Evolutionary conservation across 345 rosid genomes (phyloP), one percentile per base, ranked within the genome.

Genomic region (Triadica sebifera): DNA sequence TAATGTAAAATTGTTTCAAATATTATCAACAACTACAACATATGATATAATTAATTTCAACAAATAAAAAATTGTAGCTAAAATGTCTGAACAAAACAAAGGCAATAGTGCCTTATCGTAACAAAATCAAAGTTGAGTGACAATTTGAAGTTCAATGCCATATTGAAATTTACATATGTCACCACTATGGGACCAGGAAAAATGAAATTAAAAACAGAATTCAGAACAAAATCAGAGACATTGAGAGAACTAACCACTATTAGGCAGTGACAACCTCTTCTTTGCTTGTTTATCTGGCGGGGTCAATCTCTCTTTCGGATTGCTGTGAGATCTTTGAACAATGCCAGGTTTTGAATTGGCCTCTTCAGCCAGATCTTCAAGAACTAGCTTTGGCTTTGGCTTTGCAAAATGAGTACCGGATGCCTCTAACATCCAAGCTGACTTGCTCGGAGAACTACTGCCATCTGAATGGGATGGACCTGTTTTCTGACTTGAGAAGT

Each of bases 241-340:
- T 50, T 70, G 75, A 74, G 52, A 75, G 45, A 55, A 75, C 85
- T 79, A 70, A 93, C 97, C 91, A 49, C 34, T 84, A 80, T 78
- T 91, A 53, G 96, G 92, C 49, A 96, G 84, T 77, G 97, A 96
- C 55, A 89, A 70, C 46, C 92, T 87, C 87, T 87, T 90, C 82
- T 81, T 91, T 57, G 78, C 77, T 39, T 75, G 88, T 80, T 88
- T 88, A 77, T 81, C 85, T 22, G 84, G 68, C 72, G 79, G 87
- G 46, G 75, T 69, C 53, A 86, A 50, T 79, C 98, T 87, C 85
- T 93, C 96, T 84, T 91, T 96, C 17, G 96, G 97, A 77, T 91
- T 96, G 87, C 98, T 91, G n/a, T 69, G 89, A 11, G 97, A 93
- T 87, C 92, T 86, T 77, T 87, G 69, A 82, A 71, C 81, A 79